These are phyloP conservation scores for Pseudophaeomoniella oleicola DNA, from an alignment of 2,329 filamentous ascomycete genomes.

Conservation along the genomic window DNA sequence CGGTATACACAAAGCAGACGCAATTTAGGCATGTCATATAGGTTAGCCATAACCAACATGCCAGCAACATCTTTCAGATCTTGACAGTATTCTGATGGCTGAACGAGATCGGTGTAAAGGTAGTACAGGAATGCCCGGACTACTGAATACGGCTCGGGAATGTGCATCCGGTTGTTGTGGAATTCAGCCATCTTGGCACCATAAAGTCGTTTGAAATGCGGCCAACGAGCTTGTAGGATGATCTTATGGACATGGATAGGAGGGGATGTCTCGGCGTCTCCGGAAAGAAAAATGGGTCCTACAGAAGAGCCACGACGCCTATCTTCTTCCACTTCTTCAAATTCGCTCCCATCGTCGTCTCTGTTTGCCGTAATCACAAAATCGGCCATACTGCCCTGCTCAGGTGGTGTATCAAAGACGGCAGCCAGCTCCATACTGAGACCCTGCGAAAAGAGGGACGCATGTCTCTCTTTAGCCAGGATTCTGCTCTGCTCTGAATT, in stretches of 20 bases:
- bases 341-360: conserved; percentile 37
- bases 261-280: conserved; percentile 43
- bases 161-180: conserved; percentile 94
- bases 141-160: conserved; percentile 86
- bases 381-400: conserved; percentile 74
- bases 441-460: conserved; percentile 34
- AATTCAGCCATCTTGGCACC: conserved; percentile 93
- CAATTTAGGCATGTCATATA: conserved; percentile 92
- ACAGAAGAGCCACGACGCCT: conserved; percentile 24
- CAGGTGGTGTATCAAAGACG: conserved; percentile 75
- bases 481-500: conserved; percentile 29
- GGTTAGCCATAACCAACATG: conserved; percentile 91
- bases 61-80: conserved; percentile 75
- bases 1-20: conserved; percentile 83
- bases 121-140: conserved; percentile 94
- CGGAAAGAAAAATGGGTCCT: conserved; percentile 8
- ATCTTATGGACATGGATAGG: conserved; percentile 93
- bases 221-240: conserved; percentile 89
- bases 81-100: conserved; percentile 43
- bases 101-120: conserved; percentile 87
- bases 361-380: conserved; percentile 80
- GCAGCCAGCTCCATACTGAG: conserved; percentile 75
- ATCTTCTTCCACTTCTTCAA: conserved; percentile 41
- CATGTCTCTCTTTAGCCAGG: conserved; percentile 34
- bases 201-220: conserved; percentile 86